phyloP scores from a whole-genome alignment of 176 grass and related monocot genomes.

The Paspalum notatum region DNA sequence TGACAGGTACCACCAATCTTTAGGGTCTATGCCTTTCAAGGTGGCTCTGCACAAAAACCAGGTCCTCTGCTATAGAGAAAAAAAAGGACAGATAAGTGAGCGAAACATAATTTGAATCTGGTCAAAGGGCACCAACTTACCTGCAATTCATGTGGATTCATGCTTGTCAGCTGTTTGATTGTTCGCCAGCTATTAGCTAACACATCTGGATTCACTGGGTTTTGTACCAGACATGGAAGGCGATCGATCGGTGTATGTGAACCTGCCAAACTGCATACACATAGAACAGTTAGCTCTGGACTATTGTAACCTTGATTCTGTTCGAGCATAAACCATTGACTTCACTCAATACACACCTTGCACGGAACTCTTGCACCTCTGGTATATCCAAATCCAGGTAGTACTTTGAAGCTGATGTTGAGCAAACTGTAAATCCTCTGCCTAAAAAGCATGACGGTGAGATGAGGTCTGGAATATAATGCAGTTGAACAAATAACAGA shows the following conservation, averaged over 20 bases:
- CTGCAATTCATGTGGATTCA: not conserved
- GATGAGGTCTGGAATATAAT: not conserved
- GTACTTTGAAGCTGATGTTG: conserved; percentile 27
- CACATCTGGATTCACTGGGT: not conserved
- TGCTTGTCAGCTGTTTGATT: conserved; percentile 23
- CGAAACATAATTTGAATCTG: not conserved
- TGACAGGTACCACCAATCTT: conserved; percentile 16
- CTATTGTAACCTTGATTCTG: not conserved
- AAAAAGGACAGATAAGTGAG: not conserved
- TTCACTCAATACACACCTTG: not conserved
- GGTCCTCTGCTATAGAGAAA: not conserved
- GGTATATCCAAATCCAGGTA: conserved; percentile 10
- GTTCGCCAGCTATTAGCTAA: conserved; percentile 17
- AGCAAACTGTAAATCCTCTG: not conserved
- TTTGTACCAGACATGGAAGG: not conserved
- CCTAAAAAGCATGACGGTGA: not conserved
- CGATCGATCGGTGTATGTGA: not conserved
- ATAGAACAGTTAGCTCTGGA: not conserved
- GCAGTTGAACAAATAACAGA: not conserved
- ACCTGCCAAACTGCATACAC: not conserved
- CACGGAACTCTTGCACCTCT: not conserved
- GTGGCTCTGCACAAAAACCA: conserved; percentile 10
- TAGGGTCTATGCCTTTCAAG: conserved; percentile 24
- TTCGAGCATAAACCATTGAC: not conserved
- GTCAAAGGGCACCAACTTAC: not conserved